A percentile compares a stretch with the other conserved stretches of the same genome.
Conservation (phyloP, 805 yeast genomes). For the Candida fluviatilis region DNA sequence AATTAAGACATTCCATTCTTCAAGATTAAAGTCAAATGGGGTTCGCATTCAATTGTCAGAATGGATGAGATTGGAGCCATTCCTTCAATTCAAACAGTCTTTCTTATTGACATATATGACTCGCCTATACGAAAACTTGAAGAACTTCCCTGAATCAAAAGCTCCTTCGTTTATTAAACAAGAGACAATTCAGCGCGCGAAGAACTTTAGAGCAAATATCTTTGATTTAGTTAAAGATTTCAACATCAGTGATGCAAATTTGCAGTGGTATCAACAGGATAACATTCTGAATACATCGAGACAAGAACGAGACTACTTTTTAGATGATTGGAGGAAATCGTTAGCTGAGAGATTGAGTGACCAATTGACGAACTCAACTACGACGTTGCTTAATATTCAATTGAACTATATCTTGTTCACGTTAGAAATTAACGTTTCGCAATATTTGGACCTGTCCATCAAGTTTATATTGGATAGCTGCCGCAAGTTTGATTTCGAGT, state of each 20-base stretch:
- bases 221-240: constrained; percentile 18
- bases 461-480: constrained; percentile 8
- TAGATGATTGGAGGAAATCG: constrained; percentile 29
- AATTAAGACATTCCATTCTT: constrained; percentile 10
- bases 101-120: constrained; percentile 15
- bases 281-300: background rate
- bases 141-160: constrained; percentile 11
- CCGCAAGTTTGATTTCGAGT: constrained; percentile 1
- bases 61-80: constrained; percentile 38
- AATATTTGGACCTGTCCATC: constrained; percentile 18
- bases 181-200: constrained; percentile 16
- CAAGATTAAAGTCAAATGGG: constrained; percentile 15
- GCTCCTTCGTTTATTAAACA: constrained; percentile 13
- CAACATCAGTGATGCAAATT: constrained; percentile 10
- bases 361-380: constrained; percentile 8
- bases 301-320: constrained; percentile 13
- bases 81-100: constrained; percentile 21
- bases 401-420: constrained; percentile 35
- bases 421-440: constrained; percentile 23
- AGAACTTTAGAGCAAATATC: constrained; percentile 16
- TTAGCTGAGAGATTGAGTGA: constrained; percentile 12
- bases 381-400: constrained; percentile 29
- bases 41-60: constrained; percentile 27
- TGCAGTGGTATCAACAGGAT: background rate
- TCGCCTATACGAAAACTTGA: constrained; percentile 14